Conservation (phyloP, 2,329 filamentous ascomycete genomes). For the Lasiodiplodia citricola region DNA sequence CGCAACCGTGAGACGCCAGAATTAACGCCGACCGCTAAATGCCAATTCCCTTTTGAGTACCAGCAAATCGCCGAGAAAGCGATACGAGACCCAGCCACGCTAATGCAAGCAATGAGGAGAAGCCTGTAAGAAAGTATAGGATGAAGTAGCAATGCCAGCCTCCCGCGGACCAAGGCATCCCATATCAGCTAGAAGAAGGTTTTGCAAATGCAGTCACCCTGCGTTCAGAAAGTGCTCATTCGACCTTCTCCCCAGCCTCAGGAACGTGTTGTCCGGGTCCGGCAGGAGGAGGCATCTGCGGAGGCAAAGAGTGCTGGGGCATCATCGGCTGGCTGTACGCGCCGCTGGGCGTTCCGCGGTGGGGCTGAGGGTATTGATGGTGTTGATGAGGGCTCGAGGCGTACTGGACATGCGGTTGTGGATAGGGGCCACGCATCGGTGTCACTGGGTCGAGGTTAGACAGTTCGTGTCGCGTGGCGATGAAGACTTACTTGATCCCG, state of each 20-base stretch:
- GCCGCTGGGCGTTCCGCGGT: constrained; percentile 47
- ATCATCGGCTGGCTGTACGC: constrained; percentile 50
- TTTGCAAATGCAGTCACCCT: constrained; percentile 7
- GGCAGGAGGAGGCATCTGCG: constrained; percentile 36
- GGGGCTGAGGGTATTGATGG: constrained; percentile 45
- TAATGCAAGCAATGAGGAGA: constrained; percentile 35
- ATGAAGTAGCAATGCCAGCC: constrained; percentile 20
- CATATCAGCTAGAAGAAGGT: constrained; percentile 2
- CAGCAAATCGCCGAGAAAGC: constrained; percentile 17
- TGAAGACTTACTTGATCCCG: constrained; percentile 71
- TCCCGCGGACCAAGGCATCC: not conserved
- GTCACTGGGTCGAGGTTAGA: constrained; percentile 39
- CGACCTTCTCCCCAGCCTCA: constrained; percentile 24
- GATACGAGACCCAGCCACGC: constrained; percentile 34
- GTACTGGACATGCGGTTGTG: constrained; percentile 47
- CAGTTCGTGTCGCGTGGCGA: constrained; percentile 28
- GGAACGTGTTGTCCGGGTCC: constrained; percentile 22
- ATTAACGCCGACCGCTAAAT: constrained; percentile 46
- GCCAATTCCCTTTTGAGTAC: constrained; percentile 31
- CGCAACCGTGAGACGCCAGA: constrained; percentile 21
- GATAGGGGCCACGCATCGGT: constrained; percentile 45
- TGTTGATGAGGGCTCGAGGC: constrained; percentile 46
- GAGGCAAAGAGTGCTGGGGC: constrained; percentile 46
- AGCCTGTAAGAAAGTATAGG: constrained; percentile 32
- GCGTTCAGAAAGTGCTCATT: not conserved